Conservation (phyloP, 73 alveolate species). For the Symbiodinium pilosum region DNA sequence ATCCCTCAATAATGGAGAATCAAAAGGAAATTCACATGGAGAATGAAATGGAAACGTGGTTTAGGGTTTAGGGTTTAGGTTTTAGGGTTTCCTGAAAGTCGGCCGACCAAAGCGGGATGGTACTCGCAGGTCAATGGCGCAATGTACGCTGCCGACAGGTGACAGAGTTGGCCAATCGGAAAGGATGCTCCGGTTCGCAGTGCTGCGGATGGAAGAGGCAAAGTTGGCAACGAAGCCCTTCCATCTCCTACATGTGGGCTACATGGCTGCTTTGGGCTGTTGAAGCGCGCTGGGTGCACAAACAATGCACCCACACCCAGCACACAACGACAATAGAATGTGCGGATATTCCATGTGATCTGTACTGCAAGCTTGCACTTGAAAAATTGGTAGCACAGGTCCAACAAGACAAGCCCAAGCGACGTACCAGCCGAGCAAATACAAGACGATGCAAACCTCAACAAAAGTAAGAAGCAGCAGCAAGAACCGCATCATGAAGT, state of each 20-base stretch:
- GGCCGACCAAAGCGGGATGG: no score
- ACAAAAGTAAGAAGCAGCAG: no score
- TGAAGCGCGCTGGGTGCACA: no score
- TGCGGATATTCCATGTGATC: not conserved
- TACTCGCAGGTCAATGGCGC: no score
- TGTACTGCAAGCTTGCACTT: not conserved
- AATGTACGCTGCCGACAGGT: not conserved
- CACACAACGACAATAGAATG: not conserved
- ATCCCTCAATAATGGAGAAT: no score
- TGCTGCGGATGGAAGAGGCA: slow-evolving; percentile 81
- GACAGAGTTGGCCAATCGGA: slow-evolving; percentile 58
- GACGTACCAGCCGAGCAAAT: slow-evolving; percentile 63
- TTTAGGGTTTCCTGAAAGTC: no score
- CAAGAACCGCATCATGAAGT: no score
- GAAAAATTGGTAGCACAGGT: not conserved
- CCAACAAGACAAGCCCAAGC: not conserved
- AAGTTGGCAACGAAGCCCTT: slow-evolving; percentile 83
- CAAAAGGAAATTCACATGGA: no score
- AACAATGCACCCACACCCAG: not conserved
- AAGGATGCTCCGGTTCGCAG: slow-evolving; percentile 72
- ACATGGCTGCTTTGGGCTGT: no score
- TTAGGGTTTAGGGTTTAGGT: no score
- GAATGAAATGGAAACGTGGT: no score
- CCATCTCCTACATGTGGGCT: slow-evolving; percentile 33
- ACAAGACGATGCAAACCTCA: slow-evolving; percentile 66